A percentile compares a stretch with the other conserved stretches of the same genome.
Evolutionary conservation across 1,139 yeast species (phyloP).

Genomic region (Diutina siamensis): DNA sequence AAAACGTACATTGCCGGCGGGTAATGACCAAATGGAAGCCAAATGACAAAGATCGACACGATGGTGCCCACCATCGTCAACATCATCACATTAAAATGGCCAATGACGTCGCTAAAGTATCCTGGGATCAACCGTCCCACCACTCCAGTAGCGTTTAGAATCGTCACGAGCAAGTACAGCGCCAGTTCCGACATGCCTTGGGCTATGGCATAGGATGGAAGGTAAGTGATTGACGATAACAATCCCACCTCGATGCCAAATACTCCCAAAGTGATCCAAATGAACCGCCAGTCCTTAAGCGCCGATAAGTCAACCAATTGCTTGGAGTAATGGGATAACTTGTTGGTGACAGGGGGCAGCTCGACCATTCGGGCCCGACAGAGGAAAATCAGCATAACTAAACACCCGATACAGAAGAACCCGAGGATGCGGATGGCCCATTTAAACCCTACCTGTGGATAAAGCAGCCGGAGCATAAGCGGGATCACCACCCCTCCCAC

Average conservation of each 20-base stretch:
- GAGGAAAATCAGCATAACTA: neutral
- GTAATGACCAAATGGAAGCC: conserved; percentile 29
- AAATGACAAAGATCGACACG: conserved; percentile 22
- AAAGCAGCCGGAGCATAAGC: conserved; percentile 14
- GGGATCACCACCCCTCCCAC: conserved; percentile 21
- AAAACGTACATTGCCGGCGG: conserved; percentile 23
- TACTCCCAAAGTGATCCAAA: conserved; percentile 8
- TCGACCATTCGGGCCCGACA: neutral
- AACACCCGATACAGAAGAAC: conserved; percentile 8
- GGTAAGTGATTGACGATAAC: conserved; percentile 26
- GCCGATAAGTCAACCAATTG: conserved; percentile 5
- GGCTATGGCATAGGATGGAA: conserved; percentile 38
- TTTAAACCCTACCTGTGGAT: conserved; percentile 18
- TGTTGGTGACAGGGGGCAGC: neutral
- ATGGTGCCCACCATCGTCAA: conserved; percentile 22
- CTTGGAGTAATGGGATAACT: neutral
- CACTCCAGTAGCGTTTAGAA: conserved; percentile 30
- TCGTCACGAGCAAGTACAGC: conserved; percentile 32
- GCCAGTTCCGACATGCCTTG: conserved; percentile 26
- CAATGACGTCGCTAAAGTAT: conserved; percentile 24
- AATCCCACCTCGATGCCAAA: conserved; percentile 9
- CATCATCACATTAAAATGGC: conserved; percentile 29
- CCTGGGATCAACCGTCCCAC: conserved; percentile 30
- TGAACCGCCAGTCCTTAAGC: conserved; percentile 8
- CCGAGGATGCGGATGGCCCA: conserved; percentile 20